Percentiles rank a stretch among this genome's conserved stretches.
These are phyloP conservation scores for Mrakia gelida DNA, from an alignment of 768 basidiomycete genomes.

Conservation along the genomic window DNA sequence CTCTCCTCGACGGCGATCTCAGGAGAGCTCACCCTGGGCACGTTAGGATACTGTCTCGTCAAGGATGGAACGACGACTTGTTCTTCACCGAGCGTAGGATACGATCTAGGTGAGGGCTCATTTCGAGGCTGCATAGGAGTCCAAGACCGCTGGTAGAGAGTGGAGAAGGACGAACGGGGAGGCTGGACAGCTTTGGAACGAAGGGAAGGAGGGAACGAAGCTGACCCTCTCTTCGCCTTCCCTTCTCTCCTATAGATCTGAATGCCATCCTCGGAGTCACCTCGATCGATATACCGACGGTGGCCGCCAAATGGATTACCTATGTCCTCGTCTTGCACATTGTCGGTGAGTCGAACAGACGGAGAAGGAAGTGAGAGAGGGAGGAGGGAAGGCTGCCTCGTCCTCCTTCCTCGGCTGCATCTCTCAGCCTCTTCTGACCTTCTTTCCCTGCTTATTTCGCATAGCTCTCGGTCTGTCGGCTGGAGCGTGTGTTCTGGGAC, in stretches of 20 bases:
- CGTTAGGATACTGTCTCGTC: constrained; percentile 78
- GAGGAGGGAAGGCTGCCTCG: constrained; percentile 42
- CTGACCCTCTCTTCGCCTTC: neutral
- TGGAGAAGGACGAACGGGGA: neutral
- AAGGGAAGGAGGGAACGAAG: neutral
- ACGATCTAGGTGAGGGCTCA: constrained; percentile 80
- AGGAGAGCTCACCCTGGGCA: constrained; percentile 61
- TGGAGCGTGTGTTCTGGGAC: constrained; percentile 18
- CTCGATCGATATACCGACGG: constrained; percentile 68
- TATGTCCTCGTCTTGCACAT: constrained; percentile 89
- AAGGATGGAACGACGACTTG: constrained; percentile 52
- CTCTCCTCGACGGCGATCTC: constrained; percentile 33
- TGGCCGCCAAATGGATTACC: constrained; percentile 90
- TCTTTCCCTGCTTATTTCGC: neutral
- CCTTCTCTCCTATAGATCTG: constrained; percentile 56
- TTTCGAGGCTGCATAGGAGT: no score
- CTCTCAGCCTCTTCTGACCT: neutral
- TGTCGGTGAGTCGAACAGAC: constrained; percentile 49
- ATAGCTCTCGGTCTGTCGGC: constrained; percentile 24
- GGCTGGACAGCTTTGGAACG: neutral
- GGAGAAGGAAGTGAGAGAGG: neutral
- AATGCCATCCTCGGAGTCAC: constrained; percentile 69
- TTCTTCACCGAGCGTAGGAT: constrained; percentile 76
- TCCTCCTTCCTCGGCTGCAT: constrained; percentile 55
- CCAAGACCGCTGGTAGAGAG: neutral